Evolutionary conservation across 768 basidiomycete genomes (phyloP), one percentile per base, ranked within the genome.

Genomic region (Naematelia encephala): DNA sequence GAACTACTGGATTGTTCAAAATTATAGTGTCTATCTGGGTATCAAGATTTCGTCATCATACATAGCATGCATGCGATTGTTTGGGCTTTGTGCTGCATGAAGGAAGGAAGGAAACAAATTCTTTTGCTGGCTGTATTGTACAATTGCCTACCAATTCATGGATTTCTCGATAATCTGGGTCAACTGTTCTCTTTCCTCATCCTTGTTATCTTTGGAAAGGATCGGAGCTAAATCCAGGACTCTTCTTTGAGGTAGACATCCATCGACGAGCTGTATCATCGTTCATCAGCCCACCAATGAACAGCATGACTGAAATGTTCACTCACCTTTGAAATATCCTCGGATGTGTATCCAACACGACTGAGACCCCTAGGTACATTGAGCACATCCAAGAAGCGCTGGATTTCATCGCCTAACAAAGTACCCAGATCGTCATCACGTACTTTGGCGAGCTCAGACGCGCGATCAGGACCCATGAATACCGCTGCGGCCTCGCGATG

Each of bases 191-290:
- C 81, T 83, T 44, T 91, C 91, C 74, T 93, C 90, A 45, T 86
- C 87, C 27, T 86, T 90, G 23, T 84, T 84, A 28, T 91, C 81
- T 68, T 90, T 84, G 10, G 90, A 89, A 64, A 94, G 86, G 50
- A 89, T 87, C 14, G 93, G 94, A 5, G 94, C 94, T 26, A 98
- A 81, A 75, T 96, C 92, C 62, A 98, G 77, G 3, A 98, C 93
- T 16, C 93, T 83, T 55, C 91, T 80, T 77, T 98, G 94, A 14
- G 94, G 94, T 47, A 98, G 74, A 19, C 93, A 90, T 3, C 94
- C 93, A 60, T 93, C 85, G 1, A 96, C 94, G 13, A 98, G 83
- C 78, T 79, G 82, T 27, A 82, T 79, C n/a, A 11, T 91, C 80
- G 34, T 39, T n/a, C n/a, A 66, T 93, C 90, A 60, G 30, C 54